Evolutionary conservation across 768 basidiomycete species (phyloP).

Genomic region (Boletellus sp.): DNA sequence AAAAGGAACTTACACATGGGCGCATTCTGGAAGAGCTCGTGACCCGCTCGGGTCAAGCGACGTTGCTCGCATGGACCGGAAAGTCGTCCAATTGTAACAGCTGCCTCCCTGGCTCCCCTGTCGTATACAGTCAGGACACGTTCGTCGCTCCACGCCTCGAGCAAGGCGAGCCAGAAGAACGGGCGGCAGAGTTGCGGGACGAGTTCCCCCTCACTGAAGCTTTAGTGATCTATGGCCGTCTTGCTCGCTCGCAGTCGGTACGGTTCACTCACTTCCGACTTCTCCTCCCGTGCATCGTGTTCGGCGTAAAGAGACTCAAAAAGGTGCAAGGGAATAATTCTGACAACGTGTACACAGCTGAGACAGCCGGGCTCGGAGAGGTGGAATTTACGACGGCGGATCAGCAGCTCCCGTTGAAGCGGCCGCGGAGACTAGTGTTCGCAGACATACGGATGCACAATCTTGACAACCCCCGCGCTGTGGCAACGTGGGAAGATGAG

Average conservation of each 20-base stretch:
- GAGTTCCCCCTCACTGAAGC: neutral
- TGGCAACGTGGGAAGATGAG: neutral
- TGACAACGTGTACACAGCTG: neutral
- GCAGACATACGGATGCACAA: neutral
- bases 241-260: neutral
- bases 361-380: neutral
- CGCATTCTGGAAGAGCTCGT: neutral
- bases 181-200: neutral
- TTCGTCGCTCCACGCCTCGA: neutral
- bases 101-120: neutral
- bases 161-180: neutral
- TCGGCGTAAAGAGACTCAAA: neutral
- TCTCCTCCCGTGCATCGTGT: constrained; percentile 1
- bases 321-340: neutral
- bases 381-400: constrained; percentile 1
- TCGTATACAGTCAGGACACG: neutral
- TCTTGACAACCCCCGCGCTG: neutral
- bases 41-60: neutral
- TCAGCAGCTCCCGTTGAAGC: neutral
- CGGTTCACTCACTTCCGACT: constrained; percentile 1
- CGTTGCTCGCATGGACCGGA: neutral
- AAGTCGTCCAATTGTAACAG: too few relatives aligned
- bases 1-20: neutral
- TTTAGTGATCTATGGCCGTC: neutral
- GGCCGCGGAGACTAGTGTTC: neutral